phyloP scores from a whole-genome alignment of 116 monocot species.

The Papilionanthe hybrid region DNA sequence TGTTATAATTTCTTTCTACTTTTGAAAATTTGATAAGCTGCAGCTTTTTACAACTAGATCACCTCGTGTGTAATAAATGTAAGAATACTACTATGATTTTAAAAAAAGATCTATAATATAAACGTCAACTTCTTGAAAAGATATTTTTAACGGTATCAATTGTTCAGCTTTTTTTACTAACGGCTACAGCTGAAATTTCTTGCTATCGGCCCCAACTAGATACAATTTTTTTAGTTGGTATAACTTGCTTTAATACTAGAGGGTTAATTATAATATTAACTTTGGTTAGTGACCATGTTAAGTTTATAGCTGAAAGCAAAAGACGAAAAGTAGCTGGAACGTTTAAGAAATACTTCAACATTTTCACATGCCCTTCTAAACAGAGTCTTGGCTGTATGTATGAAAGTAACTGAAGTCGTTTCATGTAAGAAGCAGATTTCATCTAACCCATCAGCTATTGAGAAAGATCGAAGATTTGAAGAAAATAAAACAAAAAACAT shows the following conservation, averaged over 20 bases:
- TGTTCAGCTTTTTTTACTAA: too few relatives aligned
- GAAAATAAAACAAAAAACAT: not conserved
- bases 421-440: not conserved
- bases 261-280: not conserved
- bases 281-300: not conserved
- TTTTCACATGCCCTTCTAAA: not conserved
- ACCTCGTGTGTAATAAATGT: too few relatives aligned
- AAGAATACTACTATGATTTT: too few relatives aligned
- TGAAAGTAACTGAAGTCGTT: not conserved
- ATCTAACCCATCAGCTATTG: not conserved
- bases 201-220: not conserved
- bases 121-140: too few relatives aligned
- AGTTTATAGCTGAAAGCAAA: not conserved
- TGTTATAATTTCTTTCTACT: too few relatives aligned
- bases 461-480: not conserved
- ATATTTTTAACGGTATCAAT: too few relatives aligned
- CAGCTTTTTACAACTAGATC: too few relatives aligned
- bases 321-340: not conserved
- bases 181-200: not conserved
- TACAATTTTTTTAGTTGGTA: not conserved
- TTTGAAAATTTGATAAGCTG: too few relatives aligned
- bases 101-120: not conserved
- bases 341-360: not conserved
- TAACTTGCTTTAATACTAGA: too few relatives aligned
- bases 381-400: not conserved